A percentile compares a stretch with the other conserved stretches of the same genome.
Conservation (phyloP, 257 asterid genomes). For the Coffea eugenioides region DNA sequence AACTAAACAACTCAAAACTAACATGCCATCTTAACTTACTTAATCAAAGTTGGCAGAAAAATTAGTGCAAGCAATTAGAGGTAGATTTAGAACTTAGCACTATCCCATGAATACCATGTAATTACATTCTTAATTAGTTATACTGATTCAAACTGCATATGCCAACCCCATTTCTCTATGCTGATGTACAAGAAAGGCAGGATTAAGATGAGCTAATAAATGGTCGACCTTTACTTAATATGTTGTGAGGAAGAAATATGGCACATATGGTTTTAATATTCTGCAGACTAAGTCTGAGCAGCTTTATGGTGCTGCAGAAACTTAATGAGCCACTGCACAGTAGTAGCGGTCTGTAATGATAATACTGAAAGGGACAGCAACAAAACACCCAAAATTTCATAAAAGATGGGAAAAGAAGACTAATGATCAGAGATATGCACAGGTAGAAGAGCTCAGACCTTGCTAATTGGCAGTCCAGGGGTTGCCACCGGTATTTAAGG, state of each 20-base stretch:
- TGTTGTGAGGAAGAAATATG: too few species aligned
- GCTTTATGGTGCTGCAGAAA: neutral
- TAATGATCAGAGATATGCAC: neutral
- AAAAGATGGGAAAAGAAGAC: neutral
- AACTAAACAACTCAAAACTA: neutral
- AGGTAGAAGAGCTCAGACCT: slow-evolving; percentile 6
- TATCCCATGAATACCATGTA: neutral
- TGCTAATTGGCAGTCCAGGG: slow-evolving; percentile 14
- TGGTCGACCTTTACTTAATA: too few species aligned
- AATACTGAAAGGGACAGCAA: neutral
- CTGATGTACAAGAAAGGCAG: too few species aligned
- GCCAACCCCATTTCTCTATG: neutral
- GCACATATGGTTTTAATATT: too few species aligned
- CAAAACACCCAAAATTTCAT: neutral
- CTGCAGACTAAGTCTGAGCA: neutral
- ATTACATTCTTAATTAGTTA: neutral
- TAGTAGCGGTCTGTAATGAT: neutral
- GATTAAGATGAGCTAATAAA: too few species aligned
- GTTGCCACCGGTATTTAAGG: slow-evolving; percentile 21
- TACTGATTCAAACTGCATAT: neutral
- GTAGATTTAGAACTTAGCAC: neutral
- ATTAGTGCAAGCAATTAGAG: neutral
- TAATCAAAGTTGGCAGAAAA: neutral
- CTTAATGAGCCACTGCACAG: neutral
- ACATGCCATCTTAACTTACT: neutral